A percentile compares a stretch with the other conserved stretches of the same genome.
These are phyloP conservation scores for Amanita pseudoporphyria DNA, from an alignment of 768 basidiomycete species.

Conservation along the genomic window DNA sequence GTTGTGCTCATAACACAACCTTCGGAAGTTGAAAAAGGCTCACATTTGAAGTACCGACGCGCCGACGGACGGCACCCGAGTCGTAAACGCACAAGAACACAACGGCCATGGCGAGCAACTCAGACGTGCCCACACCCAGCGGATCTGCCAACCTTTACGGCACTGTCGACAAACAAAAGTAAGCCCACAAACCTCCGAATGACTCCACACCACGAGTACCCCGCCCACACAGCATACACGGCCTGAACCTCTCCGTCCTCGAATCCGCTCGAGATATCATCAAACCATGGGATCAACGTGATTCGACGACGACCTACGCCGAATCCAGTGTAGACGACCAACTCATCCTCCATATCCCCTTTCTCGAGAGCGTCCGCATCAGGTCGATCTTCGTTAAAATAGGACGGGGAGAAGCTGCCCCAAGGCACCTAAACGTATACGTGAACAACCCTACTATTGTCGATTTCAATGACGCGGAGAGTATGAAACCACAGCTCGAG, in stretches of 20 bases:
- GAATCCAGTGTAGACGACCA: conserved; percentile 85
- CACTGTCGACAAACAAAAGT: conserved; percentile 63
- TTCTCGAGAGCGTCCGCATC: conserved; percentile 67
- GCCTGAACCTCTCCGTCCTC: conserved; percentile 71
- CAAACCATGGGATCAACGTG: conserved; percentile 76
- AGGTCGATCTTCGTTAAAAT: conserved; percentile 64
- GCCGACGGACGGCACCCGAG: no score
- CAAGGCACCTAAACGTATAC: conserved; percentile 66
- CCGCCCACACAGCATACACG: conserved; percentile 53
- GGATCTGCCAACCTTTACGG: conserved; percentile 39
- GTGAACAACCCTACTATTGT: conserved; percentile 67
- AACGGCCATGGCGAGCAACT: neutral
- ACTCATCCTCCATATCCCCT: conserved; percentile 79
- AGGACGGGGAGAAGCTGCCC: conserved; percentile 75
- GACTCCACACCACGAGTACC: conserved; percentile 6
- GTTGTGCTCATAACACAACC: no score
- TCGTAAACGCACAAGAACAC: no score
- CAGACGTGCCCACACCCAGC: neutral
- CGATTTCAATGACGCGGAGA: conserved; percentile 69
- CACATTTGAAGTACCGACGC: no score
- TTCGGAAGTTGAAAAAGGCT: no score
- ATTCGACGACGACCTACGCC: conserved; percentile 52
- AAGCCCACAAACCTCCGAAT: conserved; percentile 17
- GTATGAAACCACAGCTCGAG: conserved; percentile 58
- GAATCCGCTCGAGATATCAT: conserved; percentile 70